Evolutionary conservation across 306 rosid genomes (phyloP).

Genomic region (Cicer arietinum): DNA sequence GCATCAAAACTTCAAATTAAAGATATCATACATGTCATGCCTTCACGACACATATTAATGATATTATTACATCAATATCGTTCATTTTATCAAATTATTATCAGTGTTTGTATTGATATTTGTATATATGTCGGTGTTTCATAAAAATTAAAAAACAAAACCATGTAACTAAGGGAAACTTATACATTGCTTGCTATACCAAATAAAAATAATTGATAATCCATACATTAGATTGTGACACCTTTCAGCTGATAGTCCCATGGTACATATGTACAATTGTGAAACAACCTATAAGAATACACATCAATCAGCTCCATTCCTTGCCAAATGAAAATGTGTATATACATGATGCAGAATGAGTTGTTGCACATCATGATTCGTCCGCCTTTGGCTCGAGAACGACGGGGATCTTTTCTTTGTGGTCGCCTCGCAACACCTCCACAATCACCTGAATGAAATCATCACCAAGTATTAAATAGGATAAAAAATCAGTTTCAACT

Average conservation of each 20-base stretch:
- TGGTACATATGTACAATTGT: constrained; percentile 46
- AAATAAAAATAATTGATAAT: no score
- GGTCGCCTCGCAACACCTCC: constrained; percentile 96
- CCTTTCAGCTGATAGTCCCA: constrained; percentile 12
- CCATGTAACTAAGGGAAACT: no score
- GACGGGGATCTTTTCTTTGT: constrained; percentile 91
- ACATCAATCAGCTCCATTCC: constrained; percentile 43
- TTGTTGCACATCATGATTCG: constrained; percentile 58
- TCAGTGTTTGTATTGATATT: no score
- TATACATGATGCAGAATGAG: constrained; percentile 41
- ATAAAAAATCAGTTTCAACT: background rate
- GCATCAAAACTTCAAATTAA: no score
- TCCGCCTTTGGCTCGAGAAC: constrained; percentile 89
- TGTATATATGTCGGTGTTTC: no score
- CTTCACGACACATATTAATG: no score
- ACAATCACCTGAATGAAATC: constrained; percentile 69
- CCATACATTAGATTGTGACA: no score
- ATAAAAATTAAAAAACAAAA: no score
- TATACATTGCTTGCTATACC: no score
- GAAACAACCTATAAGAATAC: constrained; percentile 43
- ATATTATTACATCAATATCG: no score
- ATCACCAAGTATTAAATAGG: constrained; percentile 3
- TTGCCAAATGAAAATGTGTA: constrained; percentile 41
- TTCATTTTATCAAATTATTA: no score
- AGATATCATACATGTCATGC: no score